Evolutionary conservation across 371 early-diverging fungal genomes (phyloP), one percentile per base, ranked within the genome.

Genomic region (Sporodiniella umbellata): DNA sequence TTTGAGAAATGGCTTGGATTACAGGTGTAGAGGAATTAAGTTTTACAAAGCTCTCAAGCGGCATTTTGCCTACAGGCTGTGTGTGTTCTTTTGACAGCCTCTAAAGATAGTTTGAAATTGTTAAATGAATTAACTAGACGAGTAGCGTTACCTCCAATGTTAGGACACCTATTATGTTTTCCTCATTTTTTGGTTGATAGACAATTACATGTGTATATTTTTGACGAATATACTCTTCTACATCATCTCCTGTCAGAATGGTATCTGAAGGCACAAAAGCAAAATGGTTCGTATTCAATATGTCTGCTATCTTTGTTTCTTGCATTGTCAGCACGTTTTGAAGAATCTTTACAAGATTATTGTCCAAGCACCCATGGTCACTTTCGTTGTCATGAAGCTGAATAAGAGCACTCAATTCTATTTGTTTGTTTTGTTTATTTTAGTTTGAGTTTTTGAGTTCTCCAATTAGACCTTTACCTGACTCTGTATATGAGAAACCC

Each of bases 391-490:
- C 79, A 58, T 90, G 89, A 28, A 93, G 60, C 5, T 77, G 63
- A 7, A 92, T 80, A 5, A 93, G 73, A 53, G 89, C 92, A 44
- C 84, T 81, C 0, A 93, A 70, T 53, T 92, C 88, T 54, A 67
- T 33, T 8, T 28, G 11, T n/a, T 30, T 17, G 28, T 21, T 46
- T 4, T 24, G 30, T 30, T n/a, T 26, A 8, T 1, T 28, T 28
- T 10, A 28, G 30, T 28, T 28, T 4, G 10, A 7, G 30, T 28
- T 4, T 28, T 28, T 4, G 30, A n/a, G n/a, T n/a, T n/a, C n/a
- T n/a, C n/a, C n/a, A 38, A 15, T 7, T 3, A 7, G 11, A 15
- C 5, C 14, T 48, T 38, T 68, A 80, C 82, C 80, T 44, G 80
- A 68, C 15, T 75, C 60, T 8, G 83, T 70, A 54, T 92, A 92